These are phyloP conservation scores for Lachnellula subtilissima DNA, from an alignment of 2,329 filamentous ascomycete species.

Conservation along the genomic window DNA sequence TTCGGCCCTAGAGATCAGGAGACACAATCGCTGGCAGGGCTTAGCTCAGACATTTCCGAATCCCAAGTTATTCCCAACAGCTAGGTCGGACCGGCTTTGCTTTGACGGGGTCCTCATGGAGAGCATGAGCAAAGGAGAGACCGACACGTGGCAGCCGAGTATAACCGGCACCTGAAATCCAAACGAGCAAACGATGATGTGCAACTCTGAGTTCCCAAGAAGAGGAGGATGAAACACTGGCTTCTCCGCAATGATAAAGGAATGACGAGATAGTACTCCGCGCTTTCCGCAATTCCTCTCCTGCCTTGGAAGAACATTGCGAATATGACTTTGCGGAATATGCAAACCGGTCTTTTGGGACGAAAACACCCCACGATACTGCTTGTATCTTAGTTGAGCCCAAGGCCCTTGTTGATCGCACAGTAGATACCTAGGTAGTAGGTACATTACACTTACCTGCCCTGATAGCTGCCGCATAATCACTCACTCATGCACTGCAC, in stretches of 20 bases:
- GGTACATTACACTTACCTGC: neutral
- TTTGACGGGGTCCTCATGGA: too few species aligned
- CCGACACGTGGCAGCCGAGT: too few species aligned
- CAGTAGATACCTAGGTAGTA: neutral
- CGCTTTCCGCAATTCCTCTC: neutral
- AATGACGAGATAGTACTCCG: neutral
- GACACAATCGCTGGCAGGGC: too few species aligned
- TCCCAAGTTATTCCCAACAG: too few species aligned
- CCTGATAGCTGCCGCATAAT: neutral
- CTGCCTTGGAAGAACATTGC: neutral
- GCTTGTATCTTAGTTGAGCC: neutral
- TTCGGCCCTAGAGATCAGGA: too few species aligned
- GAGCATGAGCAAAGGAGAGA: too few species aligned
- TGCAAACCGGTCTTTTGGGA: slow-evolving; percentile 3
- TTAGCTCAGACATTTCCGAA: too few species aligned
- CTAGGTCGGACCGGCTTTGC: too few species aligned
- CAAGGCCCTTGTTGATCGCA: neutral
- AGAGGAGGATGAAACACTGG: neutral
- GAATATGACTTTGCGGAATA: neutral
- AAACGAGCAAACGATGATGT: too few species aligned
- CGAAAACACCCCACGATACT: slow-evolving; percentile 4
- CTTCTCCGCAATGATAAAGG: neutral
- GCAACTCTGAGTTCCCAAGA: too few species aligned
- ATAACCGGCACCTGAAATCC: too few species aligned
- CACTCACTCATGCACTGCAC: neutral